Evolutionary conservation across 441 rosid species (phyloP), one percentile per base, ranked within the genome.

Genomic region (Croton laevigatus): DNA sequence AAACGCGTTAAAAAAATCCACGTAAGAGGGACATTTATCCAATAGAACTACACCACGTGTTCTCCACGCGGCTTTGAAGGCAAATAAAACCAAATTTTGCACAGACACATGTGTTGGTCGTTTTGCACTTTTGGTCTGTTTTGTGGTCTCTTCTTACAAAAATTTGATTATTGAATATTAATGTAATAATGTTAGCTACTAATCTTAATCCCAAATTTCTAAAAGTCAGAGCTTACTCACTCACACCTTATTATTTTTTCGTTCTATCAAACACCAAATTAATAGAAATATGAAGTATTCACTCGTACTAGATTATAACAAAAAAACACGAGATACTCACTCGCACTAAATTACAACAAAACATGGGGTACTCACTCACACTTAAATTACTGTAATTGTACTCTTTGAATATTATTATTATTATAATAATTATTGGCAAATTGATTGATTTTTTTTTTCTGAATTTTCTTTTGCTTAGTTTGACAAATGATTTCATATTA

Each of bases 1-100:
- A 45, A 60, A 53, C 76, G 76, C 76, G 76, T 73, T 12, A 12
- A 51, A 38, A 51, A 38, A 38, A 38, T 66, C 58, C n/a, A 34
- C 4, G 36, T 6, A 22, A 48, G 44, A 19, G 37, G n/a, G 68
- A 66, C 72, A 16, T 12, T 2, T 17, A 2, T 0, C 77, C 73
- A 68, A 62, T 62, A 8, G 9, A 0, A 6, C 0, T 0, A 3
- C 0, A n/a, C 6, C 77, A 57, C 69, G 52, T 68, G 66, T 59
- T 0, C 14, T 0, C 4, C 4, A 6, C 63, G 64, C 71, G 36
- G 19, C 59, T 44, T 61, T 19, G 16, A 9, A 14, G 5, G 5
- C 22, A 10, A 22, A 49, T 58, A 59, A 14, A 10, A 53, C 38
- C 51, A 16, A 69, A 74, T 44, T 4, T 63, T 45, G 68, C 42